Evolutionary conservation across 2,329 filamentous ascomycete species (phyloP), one percentile per base, ranked within the genome.

Genomic region (Ophiobolus disseminans): DNA sequence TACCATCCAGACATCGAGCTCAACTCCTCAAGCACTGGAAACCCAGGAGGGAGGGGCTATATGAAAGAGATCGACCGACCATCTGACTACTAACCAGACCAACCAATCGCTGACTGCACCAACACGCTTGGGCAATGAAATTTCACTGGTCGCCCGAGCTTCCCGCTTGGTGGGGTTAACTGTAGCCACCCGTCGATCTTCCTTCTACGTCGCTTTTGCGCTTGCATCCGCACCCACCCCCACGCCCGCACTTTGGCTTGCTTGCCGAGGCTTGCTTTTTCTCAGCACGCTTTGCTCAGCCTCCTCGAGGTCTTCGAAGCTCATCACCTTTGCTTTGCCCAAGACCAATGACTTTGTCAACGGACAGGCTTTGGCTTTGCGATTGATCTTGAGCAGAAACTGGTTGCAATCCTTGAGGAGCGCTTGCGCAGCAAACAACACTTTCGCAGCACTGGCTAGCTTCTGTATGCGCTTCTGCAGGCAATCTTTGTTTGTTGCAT

Each of bases 181-280:
- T n/a, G n/a, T n/a, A n/a, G n/a, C n/a, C n/a, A n/a, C n/a, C n/a
- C n/a, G n/a, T 40, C 21, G 17, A 40, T 40, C 22, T 25, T 40
- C 23, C 37, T 40, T 25, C 11, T 25, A 22, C 37, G 37, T 40
- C 37, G 37, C 35, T 37, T 20, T 37, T 37, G 35, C 35, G 35
- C 35, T 37, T 37, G 13, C 35, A 20, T 20, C n/a, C n/a, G n/a
- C 23, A 11, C 23, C 23, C 23, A 26, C 23, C 23, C 23, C 23
- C 11, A 26, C 23, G 23, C 23, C 37, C 37, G 37, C 37, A 22
- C 37, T 40, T 40, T 19, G 37, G 37, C 37, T 40, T 40, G 37
- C 37, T 19, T 40, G 17, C 37, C 17, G 23, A 40, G 23, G 22
- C 37, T 26, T 40, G 37, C 37, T 26, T 11, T 26, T 26, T 26